Evolutionary conservation across 1,284 basidiomycete genomes (phyloP).

Genomic region (Rhodofomes roseus): DNA sequence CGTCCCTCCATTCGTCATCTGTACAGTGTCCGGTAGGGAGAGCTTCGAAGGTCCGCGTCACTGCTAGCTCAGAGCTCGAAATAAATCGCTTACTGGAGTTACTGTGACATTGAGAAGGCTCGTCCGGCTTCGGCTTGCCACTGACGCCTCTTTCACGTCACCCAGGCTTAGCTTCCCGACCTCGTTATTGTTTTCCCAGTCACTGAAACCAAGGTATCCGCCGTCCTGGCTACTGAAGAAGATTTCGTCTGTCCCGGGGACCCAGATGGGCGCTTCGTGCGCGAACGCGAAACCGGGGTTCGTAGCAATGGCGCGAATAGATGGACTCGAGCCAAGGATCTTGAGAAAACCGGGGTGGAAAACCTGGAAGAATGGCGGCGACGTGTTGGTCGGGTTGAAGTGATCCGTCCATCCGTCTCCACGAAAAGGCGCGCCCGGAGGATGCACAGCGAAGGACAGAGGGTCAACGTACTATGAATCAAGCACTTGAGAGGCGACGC

Average conservation of each 20-base stretch:
- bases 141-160: conserved; percentile 29
- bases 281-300: conserved; percentile 63
- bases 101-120: conserved; percentile 50
- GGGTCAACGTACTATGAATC: conserved; percentile 30
- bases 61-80: background rate
- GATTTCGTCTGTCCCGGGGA: conserved; percentile 55
- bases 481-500: too few relatives aligned
- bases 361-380: conserved; percentile 65
- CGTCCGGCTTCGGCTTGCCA: conserved; percentile 24
- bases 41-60: conserved; percentile 30
- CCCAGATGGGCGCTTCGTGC: conserved; percentile 72
- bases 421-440: conserved; percentile 29
- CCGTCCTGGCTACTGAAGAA: conserved; percentile 47
- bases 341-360: conserved; percentile 58
- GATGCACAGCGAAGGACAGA: conserved; percentile 27
- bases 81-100: conserved; percentile 39
- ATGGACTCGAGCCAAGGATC: conserved; percentile 56
- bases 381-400: conserved; percentile 39
- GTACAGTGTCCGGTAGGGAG: conserved; percentile 42
- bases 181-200: conserved; percentile 41
- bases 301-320: conserved; percentile 54
- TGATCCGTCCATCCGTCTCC: conserved; percentile 19
- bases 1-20: conserved; percentile 77
- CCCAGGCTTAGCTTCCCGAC: conserved; percentile 35
- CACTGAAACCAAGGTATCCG: conserved; percentile 38